These are phyloP conservation scores for Neoascochyta sp. DNA, from an alignment of 2,329 filamentous ascomycete species.

Conservation along the genomic window DNA sequence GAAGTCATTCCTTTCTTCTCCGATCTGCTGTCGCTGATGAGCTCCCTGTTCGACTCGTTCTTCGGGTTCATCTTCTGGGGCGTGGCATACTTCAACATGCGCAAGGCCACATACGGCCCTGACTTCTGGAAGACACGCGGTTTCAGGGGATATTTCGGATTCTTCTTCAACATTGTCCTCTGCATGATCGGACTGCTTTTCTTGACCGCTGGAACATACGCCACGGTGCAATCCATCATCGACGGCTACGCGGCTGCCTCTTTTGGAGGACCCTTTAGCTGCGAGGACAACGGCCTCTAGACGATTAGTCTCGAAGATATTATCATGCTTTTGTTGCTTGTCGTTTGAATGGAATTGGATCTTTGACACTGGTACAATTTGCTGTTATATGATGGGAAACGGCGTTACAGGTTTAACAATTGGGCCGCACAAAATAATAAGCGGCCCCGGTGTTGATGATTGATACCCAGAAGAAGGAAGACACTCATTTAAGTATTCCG, in stretches of 20 bases:
- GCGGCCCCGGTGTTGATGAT: too few relatives aligned
- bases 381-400: too few relatives aligned
- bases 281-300: constrained; percentile 64
- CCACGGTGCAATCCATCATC: constrained; percentile 66
- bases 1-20: constrained; percentile 93
- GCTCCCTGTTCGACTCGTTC: constrained; percentile 87
- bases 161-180: constrained; percentile 67
- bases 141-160: constrained; percentile 51
- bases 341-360: too few relatives aligned
- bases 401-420: too few relatives aligned
- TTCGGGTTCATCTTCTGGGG: constrained; percentile 97
- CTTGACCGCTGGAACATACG: constrained; percentile 75
- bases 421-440: too few relatives aligned
- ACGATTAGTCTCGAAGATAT: too few relatives aligned
- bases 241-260: constrained; percentile 62
- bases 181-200: constrained; percentile 77
- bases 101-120: constrained; percentile 58
- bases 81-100: constrained; percentile 74
- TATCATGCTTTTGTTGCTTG: too few relatives aligned
- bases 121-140: constrained; percentile 53
- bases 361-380: too few relatives aligned
- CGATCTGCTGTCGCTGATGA: constrained; percentile 70
- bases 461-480: too few relatives aligned
- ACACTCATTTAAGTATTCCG: too few relatives aligned
- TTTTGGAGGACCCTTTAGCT: constrained; percentile 72